Conservation (phyloP, 305 asterid genomes). For the Solanum chacoense region DNA sequence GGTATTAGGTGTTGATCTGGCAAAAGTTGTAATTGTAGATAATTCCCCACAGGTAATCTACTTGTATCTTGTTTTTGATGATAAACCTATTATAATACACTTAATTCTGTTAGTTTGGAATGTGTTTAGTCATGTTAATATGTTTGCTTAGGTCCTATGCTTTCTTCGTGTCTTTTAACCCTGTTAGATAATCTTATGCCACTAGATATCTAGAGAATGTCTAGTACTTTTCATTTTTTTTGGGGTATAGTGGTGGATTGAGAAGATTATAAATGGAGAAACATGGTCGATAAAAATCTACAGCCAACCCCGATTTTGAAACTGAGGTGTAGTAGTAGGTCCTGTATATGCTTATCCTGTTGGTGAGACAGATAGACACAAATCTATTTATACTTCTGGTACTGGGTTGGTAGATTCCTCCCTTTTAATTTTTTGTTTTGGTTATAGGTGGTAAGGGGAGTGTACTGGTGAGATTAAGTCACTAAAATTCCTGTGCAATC, state of each 20-base stretch:
- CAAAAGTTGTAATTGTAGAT: slow-evolving; percentile 83
- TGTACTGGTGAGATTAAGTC: not conserved
- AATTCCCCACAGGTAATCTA: slow-evolving; percentile 82
- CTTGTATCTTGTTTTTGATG: not conserved
- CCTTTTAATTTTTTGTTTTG: not conserved
- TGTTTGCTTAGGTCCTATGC: not conserved
- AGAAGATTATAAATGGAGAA: not conserved
- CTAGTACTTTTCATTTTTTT: not conserved
- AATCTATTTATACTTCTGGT: not conserved
- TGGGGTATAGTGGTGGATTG: not conserved
- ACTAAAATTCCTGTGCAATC: not conserved
- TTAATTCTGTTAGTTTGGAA: not conserved
- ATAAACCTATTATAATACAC: not conserved
- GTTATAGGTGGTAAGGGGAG: not conserved
- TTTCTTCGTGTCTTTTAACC: not conserved
- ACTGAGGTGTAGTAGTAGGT: not conserved
- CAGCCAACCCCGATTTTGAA: not conserved
- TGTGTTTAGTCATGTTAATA: not conserved
- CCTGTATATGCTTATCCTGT: not conserved
- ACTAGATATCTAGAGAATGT: not conserved
- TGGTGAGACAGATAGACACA: not conserved
- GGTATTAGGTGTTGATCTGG: slow-evolving; percentile 80
- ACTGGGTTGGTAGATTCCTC: not conserved
- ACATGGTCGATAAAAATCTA: not conserved
- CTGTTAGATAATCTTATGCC: not conserved